Base-by-base conservation (phyloP, 192 early-diverging fungal species). In the Chytriomyces hyalinus region DNA sequence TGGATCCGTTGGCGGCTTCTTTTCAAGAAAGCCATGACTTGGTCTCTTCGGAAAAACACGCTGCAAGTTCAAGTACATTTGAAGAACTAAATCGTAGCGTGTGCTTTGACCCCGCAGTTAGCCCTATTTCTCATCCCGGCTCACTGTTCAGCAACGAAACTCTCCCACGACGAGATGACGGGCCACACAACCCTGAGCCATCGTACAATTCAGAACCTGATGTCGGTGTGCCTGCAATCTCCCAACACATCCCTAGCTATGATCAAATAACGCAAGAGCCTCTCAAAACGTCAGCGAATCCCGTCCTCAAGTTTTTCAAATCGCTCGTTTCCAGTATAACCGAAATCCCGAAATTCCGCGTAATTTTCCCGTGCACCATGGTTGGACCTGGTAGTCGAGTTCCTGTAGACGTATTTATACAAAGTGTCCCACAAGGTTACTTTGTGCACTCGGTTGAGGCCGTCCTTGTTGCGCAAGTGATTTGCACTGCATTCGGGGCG, bases 331-430 rank as follows among this genome's bases (percentile, higher is more conserved):
- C 53, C 13, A 13, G 15, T 57, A 36, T 36, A 36, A 36, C 36
- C 0, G 53, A 57, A 45, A 61, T 69, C 11, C 76, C 76, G 60
- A 43, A 57, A 45, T 77, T 47, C 67, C 36, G 65, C 8, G 45
- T 77, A 22, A 51, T 77, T 28, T 57, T 77, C 66, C 76, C 76
- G 10, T 20, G 20, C 44, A 77, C 76, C n/a, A 68, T 77, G 51
- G 15, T 60, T 2, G 76, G 76, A 20, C 51, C 76, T 10, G 28
- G 13, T 26, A 67, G n/a, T 9, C 65, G 66, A 5, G 53, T 77
- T 51, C 76, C 76, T 6, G 60, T 77, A 24, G 66, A 77, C 53
- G 8, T 77, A 2, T 75, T 62, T 46, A 36, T 75, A 6, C 20
- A 75, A 26, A 43, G 22, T n/a, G 10, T 75, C 6, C 73, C 73